Evolutionary conservation across 2,329 filamentous ascomycete genomes (phyloP).

Genomic region (Achaetomium macrosporum): DNA sequence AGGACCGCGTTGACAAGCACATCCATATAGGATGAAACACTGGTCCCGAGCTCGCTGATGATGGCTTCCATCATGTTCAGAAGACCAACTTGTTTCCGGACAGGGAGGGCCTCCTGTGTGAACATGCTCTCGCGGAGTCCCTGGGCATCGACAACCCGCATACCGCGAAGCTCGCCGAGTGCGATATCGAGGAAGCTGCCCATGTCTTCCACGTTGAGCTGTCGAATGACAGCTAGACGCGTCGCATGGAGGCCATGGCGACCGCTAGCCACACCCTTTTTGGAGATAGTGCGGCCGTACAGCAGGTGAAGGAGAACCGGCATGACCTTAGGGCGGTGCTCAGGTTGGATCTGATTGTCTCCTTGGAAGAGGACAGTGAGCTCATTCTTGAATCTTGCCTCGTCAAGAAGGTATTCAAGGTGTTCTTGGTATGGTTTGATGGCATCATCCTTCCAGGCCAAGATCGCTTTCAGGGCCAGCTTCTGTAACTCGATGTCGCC

Average conservation of each 20-base stretch:
- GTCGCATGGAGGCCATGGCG: slow-evolving; percentile 76
- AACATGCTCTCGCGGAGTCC: slow-evolving; percentile 49
- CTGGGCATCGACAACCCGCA: slow-evolving; percentile 51
- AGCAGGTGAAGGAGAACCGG: slow-evolving; percentile 81
- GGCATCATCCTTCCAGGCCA: slow-evolving; percentile 80
- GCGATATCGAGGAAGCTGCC: slow-evolving; percentile 78
- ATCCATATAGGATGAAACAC: slow-evolving; percentile 61
- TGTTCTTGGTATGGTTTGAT: slow-evolving; percentile 79
- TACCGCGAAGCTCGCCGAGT: slow-evolving; percentile 60
- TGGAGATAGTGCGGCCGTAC: slow-evolving; percentile 83
- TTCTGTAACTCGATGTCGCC: slow-evolving; percentile 89
- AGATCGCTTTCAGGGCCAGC: slow-evolving; percentile 72
- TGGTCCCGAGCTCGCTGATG: slow-evolving; percentile 74
- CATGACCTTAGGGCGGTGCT: slow-evolving; percentile 69
- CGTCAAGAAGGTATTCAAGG: slow-evolving; percentile 79
- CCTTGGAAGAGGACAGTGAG: slow-evolving; percentile 81
- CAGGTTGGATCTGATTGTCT: slow-evolving; percentile 63
- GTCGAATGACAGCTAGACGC: slow-evolving; percentile 73
- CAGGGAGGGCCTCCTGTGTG: slow-evolving; percentile 52
- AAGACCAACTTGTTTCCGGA: slow-evolving; percentile 82
- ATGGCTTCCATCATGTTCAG: slow-evolving; percentile 87
- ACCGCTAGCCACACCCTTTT: slow-evolving; percentile 69
- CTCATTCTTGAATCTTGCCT: slow-evolving; percentile 87
- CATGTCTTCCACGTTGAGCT: slow-evolving; percentile 68
- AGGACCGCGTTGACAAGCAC: slow-evolving; percentile 70